Evolutionary conservation across 2,329 filamentous ascomycete species (phyloP), one percentile per base, ranked within the genome.

Genomic region (Colletotrichum falcatum): DNA sequence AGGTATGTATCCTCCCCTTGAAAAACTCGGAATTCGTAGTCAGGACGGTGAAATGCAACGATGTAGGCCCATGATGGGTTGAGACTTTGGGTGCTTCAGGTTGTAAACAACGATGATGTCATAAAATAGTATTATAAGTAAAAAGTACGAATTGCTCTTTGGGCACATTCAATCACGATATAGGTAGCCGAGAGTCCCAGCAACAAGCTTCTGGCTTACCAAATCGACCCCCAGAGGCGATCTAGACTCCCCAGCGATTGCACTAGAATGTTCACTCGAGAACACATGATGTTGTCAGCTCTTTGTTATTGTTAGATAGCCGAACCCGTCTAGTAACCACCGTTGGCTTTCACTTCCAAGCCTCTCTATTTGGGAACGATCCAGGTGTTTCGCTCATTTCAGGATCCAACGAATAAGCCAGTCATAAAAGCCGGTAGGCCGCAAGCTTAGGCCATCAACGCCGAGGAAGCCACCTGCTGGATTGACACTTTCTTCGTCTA

Each of bases 31-130:
- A n/a, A 18, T 39, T 14, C n/a, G 6, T 56, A 12, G 7, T 39
- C 14, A 5, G 12, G 14, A 26, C 26, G 54, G 35, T 20, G 26
- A n/a, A 26, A 28, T 26, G 14, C 33, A 39, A 39, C 54, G n/a
- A 56, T 11, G 8, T 7, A 39, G 7, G 18, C 26, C 14, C 11
- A 12, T 18, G n/a, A 39, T 16, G 14, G 23, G 7, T 26, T 16
- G n/a, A 28, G 30, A 11, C 14, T n/a, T n/a, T n/a, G n/a, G n/a
- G n/a, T n/a, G n/a, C 54, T 26, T 26, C 7, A 12, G n/a, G 3
- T 14, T 26, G 11, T 3, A 18, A 4, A 5, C 8, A 61, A 65
- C 48, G 14, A 65, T 69, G 66, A 69, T 65, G 61, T 69, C 66
- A n/a, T n/a, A n/a, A n/a, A n/a, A n/a, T n/a, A n/a, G n/a, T n/a